These are phyloP conservation scores for Puccinellia tenuiflora DNA, from an alignment of 176 grass and related monocot species.

Conservation along the genomic window DNA sequence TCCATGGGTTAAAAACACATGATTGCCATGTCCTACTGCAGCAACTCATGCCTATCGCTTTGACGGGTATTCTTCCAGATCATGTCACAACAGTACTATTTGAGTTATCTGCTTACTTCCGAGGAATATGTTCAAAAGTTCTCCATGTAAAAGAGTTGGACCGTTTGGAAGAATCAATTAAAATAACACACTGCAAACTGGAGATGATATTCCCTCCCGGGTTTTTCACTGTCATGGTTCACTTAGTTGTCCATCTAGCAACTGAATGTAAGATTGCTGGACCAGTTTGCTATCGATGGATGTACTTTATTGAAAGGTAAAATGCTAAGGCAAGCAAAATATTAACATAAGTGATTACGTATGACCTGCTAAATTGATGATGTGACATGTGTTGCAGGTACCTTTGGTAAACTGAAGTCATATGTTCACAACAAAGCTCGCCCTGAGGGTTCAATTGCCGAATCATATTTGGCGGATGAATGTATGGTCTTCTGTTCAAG, in stretches of 20 bases:
- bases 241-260: constrained; percentile 10
- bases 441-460: background rate
- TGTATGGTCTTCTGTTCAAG: constrained; percentile 10
- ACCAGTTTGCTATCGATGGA: constrained; percentile 6
- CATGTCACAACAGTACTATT: background rate
- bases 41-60: background rate
- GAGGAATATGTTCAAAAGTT: constrained; percentile 26
- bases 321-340: background rate
- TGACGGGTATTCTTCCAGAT: constrained; percentile 4
- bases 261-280: background rate
- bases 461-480: constrained; percentile 1
- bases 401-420: constrained; percentile 12
- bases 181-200: background rate
- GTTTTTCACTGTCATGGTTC: constrained; percentile 21
- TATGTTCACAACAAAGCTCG: constrained; percentile 12
- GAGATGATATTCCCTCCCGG: constrained; percentile 8
- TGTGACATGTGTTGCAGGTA: background rate
- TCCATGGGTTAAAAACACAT: background rate
- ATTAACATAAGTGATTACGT: background rate
- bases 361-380: background rate
- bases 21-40: constrained; percentile 8
- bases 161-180: background rate
- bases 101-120: background rate
- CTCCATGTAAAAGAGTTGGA: constrained; percentile 9
- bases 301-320: constrained; percentile 15